A percentile compares a stretch with the other conserved stretches of the same genome.
These are phyloP conservation scores for Kuraishia hungarica DNA, from an alignment of 805 yeast species.

Conservation along the genomic window DNA sequence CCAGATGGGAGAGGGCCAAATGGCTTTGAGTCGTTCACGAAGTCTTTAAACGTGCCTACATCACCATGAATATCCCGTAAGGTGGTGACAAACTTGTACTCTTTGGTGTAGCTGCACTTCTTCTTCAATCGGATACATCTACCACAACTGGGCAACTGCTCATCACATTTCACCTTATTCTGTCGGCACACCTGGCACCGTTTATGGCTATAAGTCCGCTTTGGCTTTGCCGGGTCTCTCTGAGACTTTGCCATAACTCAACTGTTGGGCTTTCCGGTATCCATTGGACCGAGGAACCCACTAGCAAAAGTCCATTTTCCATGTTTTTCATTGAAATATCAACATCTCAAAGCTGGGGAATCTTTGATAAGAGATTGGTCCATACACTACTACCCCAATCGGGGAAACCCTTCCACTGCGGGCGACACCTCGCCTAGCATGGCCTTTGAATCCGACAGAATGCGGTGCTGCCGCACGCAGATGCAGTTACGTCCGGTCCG, in stretches of 20 bases:
- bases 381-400: background rate
- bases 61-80: background rate
- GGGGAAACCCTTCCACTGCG: background rate
- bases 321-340: background rate
- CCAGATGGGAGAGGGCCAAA: background rate
- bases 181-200: conserved; percentile 33
- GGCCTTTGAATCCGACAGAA: too few species aligned
- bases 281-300: too few species aligned
- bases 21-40: background rate
- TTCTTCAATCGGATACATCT: conserved; percentile 25
- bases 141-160: conserved; percentile 23
- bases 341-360: background rate
- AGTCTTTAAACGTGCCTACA: background rate
- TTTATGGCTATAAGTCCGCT: conserved; percentile 24
- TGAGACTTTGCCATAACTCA: background rate
- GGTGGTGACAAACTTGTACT: conserved; percentile 16
- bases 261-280: background rate
- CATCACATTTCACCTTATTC: conserved; percentile 30
- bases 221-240: background rate
- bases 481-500: too few species aligned
- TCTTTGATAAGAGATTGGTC: background rate
- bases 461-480: too few species aligned
- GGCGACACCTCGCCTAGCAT: too few species aligned
- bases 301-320: too few species aligned
- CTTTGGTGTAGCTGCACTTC: conserved; percentile 24